Evolutionary conservation across 2,329 filamentous ascomycete species (phyloP).

Genomic region (Pezicula radicicola): DNA sequence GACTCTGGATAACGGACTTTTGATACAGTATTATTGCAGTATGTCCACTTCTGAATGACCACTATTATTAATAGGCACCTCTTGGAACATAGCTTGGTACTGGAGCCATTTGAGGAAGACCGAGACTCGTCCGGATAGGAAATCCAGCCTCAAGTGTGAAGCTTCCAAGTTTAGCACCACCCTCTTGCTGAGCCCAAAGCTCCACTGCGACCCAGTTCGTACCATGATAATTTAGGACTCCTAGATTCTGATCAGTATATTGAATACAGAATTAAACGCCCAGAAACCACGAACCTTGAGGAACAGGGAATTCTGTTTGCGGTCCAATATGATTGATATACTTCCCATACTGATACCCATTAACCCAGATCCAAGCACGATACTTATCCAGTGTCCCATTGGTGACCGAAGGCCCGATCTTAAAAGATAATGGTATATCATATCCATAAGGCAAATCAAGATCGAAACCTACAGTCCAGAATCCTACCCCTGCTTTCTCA

Average conservation of each 20-base stretch:
- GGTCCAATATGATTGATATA: constrained; percentile 69
- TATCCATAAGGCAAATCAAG: constrained; percentile 51
- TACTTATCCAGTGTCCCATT: constrained; percentile 38
- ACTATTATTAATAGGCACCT: neutral
- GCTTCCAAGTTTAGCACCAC: constrained; percentile 8
- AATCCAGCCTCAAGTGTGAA: constrained; percentile 10
- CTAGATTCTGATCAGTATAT: constrained; percentile 52
- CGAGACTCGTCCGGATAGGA: constrained; percentile 6
- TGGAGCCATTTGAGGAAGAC: constrained; percentile 3
- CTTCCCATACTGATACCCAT: constrained; percentile 70
- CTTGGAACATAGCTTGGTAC: constrained; percentile 5
- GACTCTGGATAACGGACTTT: no score
- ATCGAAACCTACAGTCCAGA: constrained; percentile 52
- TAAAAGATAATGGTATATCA: constrained; percentile 58
- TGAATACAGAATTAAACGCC: no score
- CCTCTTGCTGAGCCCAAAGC: constrained; percentile 53
- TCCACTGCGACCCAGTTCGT: constrained; percentile 64
- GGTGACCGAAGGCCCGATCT: constrained; percentile 10
- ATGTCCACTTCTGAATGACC: no score
- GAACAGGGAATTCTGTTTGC: constrained; percentile 67
- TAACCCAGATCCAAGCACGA: constrained; percentile 65
- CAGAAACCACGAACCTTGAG: neutral
- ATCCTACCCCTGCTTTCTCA: constrained; percentile 46
- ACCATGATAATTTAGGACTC: constrained; percentile 63
- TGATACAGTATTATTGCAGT: no score